Conservation (phyloP, 2,329 filamentous ascomycete species). For the Talaromyces islandicus region DNA sequence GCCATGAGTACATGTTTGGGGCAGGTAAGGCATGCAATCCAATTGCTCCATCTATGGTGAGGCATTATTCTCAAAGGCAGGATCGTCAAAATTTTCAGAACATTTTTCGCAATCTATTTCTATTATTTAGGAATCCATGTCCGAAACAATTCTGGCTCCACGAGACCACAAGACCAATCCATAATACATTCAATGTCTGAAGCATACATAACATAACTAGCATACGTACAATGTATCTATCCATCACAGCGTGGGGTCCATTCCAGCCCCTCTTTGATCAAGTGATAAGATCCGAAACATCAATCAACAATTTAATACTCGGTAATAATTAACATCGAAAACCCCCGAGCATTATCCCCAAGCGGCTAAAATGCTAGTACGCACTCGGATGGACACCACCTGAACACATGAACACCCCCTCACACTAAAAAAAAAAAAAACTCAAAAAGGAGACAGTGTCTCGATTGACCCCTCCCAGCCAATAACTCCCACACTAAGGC, state of each 20-base stretch:
- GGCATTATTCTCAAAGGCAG: no score
- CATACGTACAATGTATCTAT: background rate
- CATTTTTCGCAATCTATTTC: no score
- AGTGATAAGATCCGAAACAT: background rate
- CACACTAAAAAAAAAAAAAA: no score
- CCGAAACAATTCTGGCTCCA: no score
- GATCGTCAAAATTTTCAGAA: no score
- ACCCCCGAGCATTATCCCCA: background rate
- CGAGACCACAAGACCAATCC: no score
- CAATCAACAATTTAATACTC: background rate
- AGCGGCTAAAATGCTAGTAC: background rate
- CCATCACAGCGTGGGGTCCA: background rate
- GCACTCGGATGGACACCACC: background rate
- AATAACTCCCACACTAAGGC: background rate
- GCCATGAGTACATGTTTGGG: no score
- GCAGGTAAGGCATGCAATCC: no score
- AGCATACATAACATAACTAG: background rate
- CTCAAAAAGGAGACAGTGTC: background rate
- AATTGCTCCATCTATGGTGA: no score
- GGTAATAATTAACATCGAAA: background rate
- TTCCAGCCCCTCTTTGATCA: background rate
- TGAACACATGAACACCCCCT: background rate
- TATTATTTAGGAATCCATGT: no score
- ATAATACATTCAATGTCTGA: background rate
- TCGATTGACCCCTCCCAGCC: background rate